phyloP scores from a whole-genome alignment of 1,284 basidiomycete genomes.

The Trichosporon coremiiforme region DNA sequence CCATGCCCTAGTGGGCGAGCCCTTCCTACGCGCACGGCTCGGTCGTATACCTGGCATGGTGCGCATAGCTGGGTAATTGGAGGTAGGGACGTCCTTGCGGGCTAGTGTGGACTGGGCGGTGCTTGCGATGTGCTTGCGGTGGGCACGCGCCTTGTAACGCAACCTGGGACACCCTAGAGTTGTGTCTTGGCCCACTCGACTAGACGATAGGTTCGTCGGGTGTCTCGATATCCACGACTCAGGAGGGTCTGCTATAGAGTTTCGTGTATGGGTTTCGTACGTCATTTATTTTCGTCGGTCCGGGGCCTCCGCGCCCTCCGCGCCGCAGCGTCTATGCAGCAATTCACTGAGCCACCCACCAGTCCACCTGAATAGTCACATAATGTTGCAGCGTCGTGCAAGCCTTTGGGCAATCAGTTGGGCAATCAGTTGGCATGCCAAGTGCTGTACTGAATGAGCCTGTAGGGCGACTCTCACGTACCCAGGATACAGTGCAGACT shows the following conservation, averaged over 20 bases:
- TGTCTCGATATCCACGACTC: background rate
- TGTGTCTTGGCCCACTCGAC: too few relatives aligned
- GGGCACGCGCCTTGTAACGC: background rate
- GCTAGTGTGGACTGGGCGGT: background rate
- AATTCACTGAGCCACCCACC: too few relatives aligned
- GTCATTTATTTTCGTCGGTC: background rate
- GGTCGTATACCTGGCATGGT: too few relatives aligned
- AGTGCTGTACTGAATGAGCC: too few relatives aligned
- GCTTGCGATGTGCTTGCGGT: too few relatives aligned
- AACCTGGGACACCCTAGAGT: background rate
- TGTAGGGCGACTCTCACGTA: background rate
- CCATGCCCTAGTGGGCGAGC: background rate
- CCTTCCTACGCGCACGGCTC: too few relatives aligned
- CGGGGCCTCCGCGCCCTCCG: background rate
- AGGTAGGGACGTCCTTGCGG: too few relatives aligned
- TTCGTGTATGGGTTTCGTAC: background rate
- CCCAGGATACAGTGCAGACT: background rate
- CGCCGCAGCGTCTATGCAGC: background rate
- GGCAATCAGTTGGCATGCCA: too few relatives aligned
- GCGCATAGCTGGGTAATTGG: background rate
- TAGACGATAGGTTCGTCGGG: background rate
- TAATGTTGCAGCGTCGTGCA: background rate
- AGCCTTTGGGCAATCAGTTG: background rate
- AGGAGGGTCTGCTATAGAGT: background rate
- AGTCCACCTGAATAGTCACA: background rate